These are phyloP conservation scores for Tuber magnatum DNA, from an alignment of 495 filamentous ascomycete genomes.

Conservation along the genomic window DNA sequence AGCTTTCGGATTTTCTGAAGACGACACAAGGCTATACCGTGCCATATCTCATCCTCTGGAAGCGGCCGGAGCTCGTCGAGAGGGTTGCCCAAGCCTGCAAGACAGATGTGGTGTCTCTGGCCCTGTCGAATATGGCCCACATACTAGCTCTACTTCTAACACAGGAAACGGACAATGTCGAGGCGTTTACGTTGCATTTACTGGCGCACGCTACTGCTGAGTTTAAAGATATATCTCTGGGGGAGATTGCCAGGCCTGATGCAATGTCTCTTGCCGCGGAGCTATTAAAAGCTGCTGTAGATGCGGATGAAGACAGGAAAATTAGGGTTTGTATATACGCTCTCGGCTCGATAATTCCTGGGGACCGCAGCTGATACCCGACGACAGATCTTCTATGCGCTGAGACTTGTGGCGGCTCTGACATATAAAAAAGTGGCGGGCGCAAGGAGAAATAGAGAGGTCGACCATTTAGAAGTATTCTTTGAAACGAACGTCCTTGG, in stretches of 20 bases:
- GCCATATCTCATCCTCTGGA: slow-evolving; percentile 73
- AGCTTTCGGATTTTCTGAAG: slow-evolving; percentile 63
- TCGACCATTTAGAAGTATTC: slow-evolving; percentile 60
- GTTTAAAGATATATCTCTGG: slow-evolving; percentile 59
- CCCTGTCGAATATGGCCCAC: slow-evolving; percentile 59
- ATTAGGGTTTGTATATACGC: slow-evolving; percentile 46
- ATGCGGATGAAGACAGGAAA: slow-evolving; percentile 57
- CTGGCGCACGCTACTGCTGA: slow-evolving; percentile 59
- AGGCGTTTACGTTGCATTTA: slow-evolving; percentile 59
- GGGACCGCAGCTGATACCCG: slow-evolving; percentile 13
- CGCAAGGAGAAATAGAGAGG: slow-evolving; percentile 49
- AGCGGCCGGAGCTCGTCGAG: slow-evolving; percentile 68
- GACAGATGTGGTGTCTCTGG: slow-evolving; percentile 41
- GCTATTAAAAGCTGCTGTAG: slow-evolving; percentile 72
- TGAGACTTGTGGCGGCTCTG: slow-evolving; percentile 61
- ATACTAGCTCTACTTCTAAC: slow-evolving; percentile 72
- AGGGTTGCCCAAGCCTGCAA: slow-evolving; percentile 69
- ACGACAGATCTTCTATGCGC: slow-evolving; percentile 53
- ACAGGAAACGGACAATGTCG: slow-evolving; percentile 61
- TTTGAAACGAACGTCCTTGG: slow-evolving; percentile 79
- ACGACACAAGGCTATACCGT: slow-evolving; percentile 72
- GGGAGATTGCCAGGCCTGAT: slow-evolving; percentile 65
- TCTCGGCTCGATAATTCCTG: not conserved
- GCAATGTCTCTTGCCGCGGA: slow-evolving; percentile 68
- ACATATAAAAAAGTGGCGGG: slow-evolving; percentile 49